Percentiles rank a stretch among this genome's conserved stretches.
Evolutionary conservation across 768 basidiomycete genomes (phyloP).

Genomic region (Boletus sp.): DNA sequence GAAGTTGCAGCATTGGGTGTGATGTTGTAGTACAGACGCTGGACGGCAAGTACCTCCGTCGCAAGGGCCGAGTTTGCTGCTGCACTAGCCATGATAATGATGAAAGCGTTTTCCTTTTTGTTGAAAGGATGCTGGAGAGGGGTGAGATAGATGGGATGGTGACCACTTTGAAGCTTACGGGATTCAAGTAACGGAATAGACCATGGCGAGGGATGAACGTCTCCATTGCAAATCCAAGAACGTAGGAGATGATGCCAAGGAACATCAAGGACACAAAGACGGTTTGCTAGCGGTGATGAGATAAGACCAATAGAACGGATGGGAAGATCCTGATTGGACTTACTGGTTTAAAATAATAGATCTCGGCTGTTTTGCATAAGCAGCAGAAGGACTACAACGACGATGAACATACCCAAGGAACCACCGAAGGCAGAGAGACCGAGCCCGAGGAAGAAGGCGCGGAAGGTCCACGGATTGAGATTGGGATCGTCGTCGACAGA

Average conservation of each 20-base stretch:
- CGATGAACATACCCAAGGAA: not conserved
- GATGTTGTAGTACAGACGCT: conserved; percentile 52
- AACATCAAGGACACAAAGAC: conserved; percentile 53
- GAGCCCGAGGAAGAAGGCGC: not conserved
- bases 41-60: conserved; percentile 54
- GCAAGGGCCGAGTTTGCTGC: conserved; percentile 53
- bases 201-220: conserved; percentile 44
- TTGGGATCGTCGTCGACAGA: conserved; percentile 2
- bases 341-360: conserved; percentile 63
- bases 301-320: not conserved
- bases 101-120: conserved; percentile 58
- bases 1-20: conserved; percentile 45
- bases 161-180: conserved; percentile 23
- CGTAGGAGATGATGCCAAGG: conserved; percentile 48
- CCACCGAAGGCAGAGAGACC: not conserved
- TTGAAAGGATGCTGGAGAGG: conserved; percentile 49
- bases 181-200: conserved; percentile 50
- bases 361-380: conserved; percentile 42
- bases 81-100: conserved; percentile 56
- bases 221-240: conserved; percentile 47
- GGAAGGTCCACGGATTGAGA: not conserved
- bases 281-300: conserved; percentile 41
- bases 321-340: not conserved
- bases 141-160: not conserved
- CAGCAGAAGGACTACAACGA: not conserved